These are phyloP conservation scores for Globisporangium megalacanthum DNA, from an alignment of 352 stramenopile species.

Conservation along the genomic window DNA sequence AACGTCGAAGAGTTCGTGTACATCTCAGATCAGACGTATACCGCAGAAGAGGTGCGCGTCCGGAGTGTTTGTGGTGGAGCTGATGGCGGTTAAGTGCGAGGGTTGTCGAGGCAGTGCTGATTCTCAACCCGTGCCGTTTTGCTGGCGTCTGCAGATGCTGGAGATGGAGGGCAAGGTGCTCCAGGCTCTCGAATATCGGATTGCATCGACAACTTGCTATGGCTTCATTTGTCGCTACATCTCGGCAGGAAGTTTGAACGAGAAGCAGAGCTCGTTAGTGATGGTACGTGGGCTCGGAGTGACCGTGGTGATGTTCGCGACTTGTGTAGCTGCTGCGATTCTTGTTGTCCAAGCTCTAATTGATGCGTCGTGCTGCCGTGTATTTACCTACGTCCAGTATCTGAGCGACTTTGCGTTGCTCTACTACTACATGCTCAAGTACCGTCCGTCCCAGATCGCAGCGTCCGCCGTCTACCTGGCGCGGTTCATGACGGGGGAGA, in stretches of 20 bases:
- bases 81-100: too few relatives aligned
- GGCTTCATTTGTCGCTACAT: slow-evolving; percentile 66
- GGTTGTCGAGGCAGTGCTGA: too few relatives aligned
- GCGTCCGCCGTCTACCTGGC: slow-evolving; percentile 72
- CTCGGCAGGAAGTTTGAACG: slow-evolving; percentile 42
- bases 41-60: slow-evolving; percentile 52
- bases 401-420: slow-evolving; percentile 66
- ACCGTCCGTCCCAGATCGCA: slow-evolving; percentile 61
- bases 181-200: slow-evolving; percentile 64
- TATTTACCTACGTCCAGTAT: slow-evolving; percentile 29
- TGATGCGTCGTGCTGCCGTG: slow-evolving; percentile 2
- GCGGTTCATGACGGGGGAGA: slow-evolving; percentile 57
- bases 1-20: slow-evolving; percentile 95
- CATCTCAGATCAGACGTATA: slow-evolving; percentile 96
- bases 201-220: slow-evolving; percentile 72
- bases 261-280: slow-evolving; percentile 56
- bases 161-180: slow-evolving; percentile 79
- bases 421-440: slow-evolving; percentile 72
- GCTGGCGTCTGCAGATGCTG: slow-evolving; percentile 43
- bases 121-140: too few relatives aligned
- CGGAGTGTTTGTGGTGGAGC: neutral
- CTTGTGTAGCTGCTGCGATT: neutral
- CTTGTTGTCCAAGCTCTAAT: neutral
- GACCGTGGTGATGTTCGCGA: neutral
- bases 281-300: slow-evolving; percentile 26